A percentile compares a stretch with the other conserved stretches of the same genome.
phyloP scores from a whole-genome alignment of 345 rosid genomes.

The Passiflora organensis region DNA sequence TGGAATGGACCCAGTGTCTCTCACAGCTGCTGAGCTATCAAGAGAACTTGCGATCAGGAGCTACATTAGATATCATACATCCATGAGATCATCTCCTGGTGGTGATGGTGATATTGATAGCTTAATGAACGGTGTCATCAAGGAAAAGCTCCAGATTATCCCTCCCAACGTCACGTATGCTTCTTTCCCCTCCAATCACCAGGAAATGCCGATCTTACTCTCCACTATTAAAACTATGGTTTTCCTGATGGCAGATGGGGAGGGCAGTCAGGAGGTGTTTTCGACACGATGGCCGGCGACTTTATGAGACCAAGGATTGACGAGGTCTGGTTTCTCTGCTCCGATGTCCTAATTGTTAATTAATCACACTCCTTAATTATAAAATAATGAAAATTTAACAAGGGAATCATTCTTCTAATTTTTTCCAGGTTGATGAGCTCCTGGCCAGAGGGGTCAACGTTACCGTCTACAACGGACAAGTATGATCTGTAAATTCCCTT shows the following conservation, averaged over 20 bases:
- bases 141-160: conserved; percentile 67
- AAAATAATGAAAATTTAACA: no score
- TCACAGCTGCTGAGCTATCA: conserved; percentile 23
- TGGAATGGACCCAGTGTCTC: conserved; percentile 41
- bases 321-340: conserved; percentile 35
- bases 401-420: no score
- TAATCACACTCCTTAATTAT: background rate
- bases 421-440: conserved; percentile 69
- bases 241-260: conserved; percentile 59
- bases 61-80: conserved; percentile 50
- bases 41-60: conserved; percentile 28
- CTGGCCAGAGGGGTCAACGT: conserved; percentile 70
- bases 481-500: conserved; percentile 20
- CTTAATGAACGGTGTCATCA: conserved; percentile 69
- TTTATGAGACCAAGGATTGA: conserved; percentile 77
- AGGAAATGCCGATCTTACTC: no score
- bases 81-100: conserved; percentile 25
- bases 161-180: conserved; percentile 56
- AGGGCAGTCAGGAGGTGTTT: conserved; percentile 52
- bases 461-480: conserved; percentile 86
- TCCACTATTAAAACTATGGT: background rate
- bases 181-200: conserved; percentile 1
- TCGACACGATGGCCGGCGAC: conserved; percentile 42
- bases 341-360: background rate
- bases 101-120: conserved; percentile 28